Evolutionary conservation across 2,329 filamentous ascomycete species (phyloP), one percentile per base, ranked within the genome.

Genomic region (Hymenoscyphus albidus): DNA sequence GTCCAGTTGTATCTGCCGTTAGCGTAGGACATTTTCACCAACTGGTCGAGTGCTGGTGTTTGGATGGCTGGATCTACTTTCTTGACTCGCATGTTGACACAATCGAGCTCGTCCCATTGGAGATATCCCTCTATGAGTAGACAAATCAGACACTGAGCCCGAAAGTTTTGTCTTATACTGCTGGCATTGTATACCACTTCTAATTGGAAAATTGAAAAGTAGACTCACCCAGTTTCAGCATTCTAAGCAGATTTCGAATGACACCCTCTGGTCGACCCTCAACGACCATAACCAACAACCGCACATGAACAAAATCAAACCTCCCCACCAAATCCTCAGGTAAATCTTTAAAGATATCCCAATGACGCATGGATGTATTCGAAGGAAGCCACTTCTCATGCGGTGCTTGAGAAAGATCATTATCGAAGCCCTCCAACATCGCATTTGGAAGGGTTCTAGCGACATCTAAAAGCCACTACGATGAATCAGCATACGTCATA

Each of bases 71-170:
- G 55, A 22, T 58, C 55, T 4, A 51, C 55, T 16, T 44, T 58
- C 9, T 58, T 62, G 54, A 51, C 55, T 12, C 16, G 16, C 38
- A 58, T 62, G 40, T 62, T 62, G 39, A 48, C 54, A 27, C 38
- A 62, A 31, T 63, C 56, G 2, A 59, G 40, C 5, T 63, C 62
- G 39, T 59, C 62, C 62, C 62, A 59, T 54, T 59, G 56, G 12
- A 63, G 56, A 40, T 55, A 59, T 4, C 62, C 56, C 6, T 42
- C 48, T 22, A 1, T 22, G 22, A 22, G 22, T 22, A 22, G 22
- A 22, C 22, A 22, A 22, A 22, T 54, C 18, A 54, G 48, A 35
- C 6, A 9, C 35, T 35, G 35, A 9, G 35, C 5, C 35, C 9
- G 1, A 35, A 35, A 35, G 27, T 2, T 27, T 27, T 27, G 27